These are phyloP conservation scores for Scytalidium lignicola DNA, from an alignment of 2,329 filamentous ascomycete species.

Conservation along the genomic window DNA sequence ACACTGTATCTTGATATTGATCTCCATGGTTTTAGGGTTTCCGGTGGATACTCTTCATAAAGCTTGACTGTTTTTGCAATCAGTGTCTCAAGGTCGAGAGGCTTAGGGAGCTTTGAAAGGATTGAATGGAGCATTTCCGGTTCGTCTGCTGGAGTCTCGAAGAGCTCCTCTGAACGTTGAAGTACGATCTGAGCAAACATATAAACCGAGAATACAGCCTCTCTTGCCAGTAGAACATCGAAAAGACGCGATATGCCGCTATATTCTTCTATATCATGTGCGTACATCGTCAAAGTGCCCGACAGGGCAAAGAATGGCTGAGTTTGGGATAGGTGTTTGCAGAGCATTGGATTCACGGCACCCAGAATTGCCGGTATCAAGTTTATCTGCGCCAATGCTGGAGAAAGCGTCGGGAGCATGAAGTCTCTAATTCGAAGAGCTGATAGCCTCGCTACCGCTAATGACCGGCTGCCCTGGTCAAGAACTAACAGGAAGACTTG, in stretches of 20 bases:
- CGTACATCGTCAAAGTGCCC: conserved; percentile 93
- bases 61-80: conserved; percentile 62
- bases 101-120: conserved; percentile 78
- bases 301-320: conserved; percentile 90
- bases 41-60: conserved; percentile 64
- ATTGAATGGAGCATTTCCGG: conserved; percentile 89
- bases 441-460: conserved; percentile 74
- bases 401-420: conserved; percentile 84
- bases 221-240: conserved; percentile 81
- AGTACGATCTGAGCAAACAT: conserved; percentile 87
- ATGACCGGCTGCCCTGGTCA: conserved; percentile 52
- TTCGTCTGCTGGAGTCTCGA: conserved; percentile 76
- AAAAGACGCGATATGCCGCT: conserved; percentile 85
- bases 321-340: conserved; percentile 67
- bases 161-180: conserved; percentile 74
- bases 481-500: conserved; percentile 91
- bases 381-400: conserved; percentile 78
- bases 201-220: conserved; percentile 87
- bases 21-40: conserved; percentile 66
- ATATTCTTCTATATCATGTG: conserved; percentile 90
- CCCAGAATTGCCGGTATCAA: conserved; percentile 79
- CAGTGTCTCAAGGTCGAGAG: conserved; percentile 73
- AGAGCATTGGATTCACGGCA: conserved; percentile 66
- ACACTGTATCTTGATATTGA: conserved; percentile 71
- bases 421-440: conserved; percentile 91